Conservation (phyloP, 805 yeast species). For the Ogataea populi-albae region DNA sequence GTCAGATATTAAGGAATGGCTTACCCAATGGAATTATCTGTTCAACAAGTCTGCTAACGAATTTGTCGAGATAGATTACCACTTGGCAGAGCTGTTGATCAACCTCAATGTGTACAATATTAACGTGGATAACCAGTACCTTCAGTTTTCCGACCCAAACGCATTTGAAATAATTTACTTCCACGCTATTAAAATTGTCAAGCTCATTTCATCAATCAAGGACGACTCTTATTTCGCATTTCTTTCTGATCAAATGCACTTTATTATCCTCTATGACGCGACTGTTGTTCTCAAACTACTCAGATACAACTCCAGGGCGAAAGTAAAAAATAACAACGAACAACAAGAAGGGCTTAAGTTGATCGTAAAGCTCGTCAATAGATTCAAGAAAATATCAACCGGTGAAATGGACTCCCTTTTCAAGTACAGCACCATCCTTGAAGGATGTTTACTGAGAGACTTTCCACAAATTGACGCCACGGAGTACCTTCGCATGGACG, state of each 20-base stretch:
- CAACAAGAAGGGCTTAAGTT: conserved; percentile 7
- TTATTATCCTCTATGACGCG: conserved; percentile 45
- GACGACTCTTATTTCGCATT: conserved; percentile 60
- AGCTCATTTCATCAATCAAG: conserved; percentile 34
- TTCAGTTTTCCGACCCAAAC: conserved; percentile 9
- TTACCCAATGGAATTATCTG: conserved; percentile 64
- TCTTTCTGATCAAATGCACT: conserved; percentile 68
- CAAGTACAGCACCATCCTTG: conserved; percentile 9
- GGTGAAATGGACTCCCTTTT: conserved; percentile 10
- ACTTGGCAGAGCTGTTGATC: conserved; percentile 56
- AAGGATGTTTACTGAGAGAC: conserved; percentile 3
- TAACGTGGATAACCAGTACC: conserved; percentile 3
- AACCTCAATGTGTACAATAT: conserved; percentile 20
- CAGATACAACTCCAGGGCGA: conserved; percentile 7
- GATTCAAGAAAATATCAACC: conserved; percentile 16
- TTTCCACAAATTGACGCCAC: conserved; percentile 9
- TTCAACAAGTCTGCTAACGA: conserved; percentile 71
- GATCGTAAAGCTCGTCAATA: conserved; percentile 10
- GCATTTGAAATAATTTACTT: conserved; percentile 31
- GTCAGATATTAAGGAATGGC: conserved; percentile 56
- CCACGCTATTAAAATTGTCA: conserved; percentile 42
- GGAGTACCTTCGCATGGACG: conserved; percentile 6
- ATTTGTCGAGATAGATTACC: conserved; percentile 69
- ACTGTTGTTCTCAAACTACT: conserved; percentile 34
- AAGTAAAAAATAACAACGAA: conserved; percentile 5